Conservation (phyloP, 2,329 filamentous ascomycete genomes). For the Hirsutella thompsonii region DNA sequence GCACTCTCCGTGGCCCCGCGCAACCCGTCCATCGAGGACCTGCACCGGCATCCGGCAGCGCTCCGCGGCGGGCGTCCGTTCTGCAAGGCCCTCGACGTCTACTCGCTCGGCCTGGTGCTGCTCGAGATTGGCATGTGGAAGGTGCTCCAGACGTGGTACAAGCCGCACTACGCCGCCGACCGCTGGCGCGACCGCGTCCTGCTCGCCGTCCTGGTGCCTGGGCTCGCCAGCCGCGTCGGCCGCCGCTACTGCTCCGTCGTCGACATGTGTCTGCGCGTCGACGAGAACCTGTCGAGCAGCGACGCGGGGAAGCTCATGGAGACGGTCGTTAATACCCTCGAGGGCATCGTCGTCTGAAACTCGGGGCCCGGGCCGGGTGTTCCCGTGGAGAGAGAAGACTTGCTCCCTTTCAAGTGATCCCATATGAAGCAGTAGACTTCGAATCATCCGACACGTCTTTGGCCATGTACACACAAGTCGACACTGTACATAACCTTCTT, state of each 20-base stretch:
- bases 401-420: no score
- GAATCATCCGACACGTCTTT: no score
- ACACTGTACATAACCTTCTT: no score
- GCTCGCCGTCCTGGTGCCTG: constrained; percentile 25
- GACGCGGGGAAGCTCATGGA: constrained; percentile 28
- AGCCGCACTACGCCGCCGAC: constrained; percentile 26
- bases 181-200: constrained; percentile 29
- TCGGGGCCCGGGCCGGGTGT: no score
- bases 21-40: constrained; percentile 27
- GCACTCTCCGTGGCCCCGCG: constrained; percentile 32
- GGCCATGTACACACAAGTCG: no score
- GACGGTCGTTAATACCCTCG: constrained; percentile 25
- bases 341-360: constrained; percentile 23
- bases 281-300: constrained; percentile 21
- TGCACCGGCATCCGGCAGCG: constrained; percentile 33
- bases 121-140: constrained; percentile 39
- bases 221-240: constrained; percentile 27
- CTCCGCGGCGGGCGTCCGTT: constrained; percentile 26
- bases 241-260: constrained; percentile 26
- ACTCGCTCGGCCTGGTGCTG: constrained; percentile 36
- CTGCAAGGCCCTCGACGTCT: constrained; percentile 38
- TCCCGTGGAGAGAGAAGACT: no score
- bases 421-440: no score
- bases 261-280: constrained; percentile 24
- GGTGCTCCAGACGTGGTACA: constrained; percentile 25